A percentile compares a stretch with the other conserved stretches of the same genome.
phyloP scores from a whole-genome alignment of 2,329 filamentous ascomycete species.

The Aspergillus fumigatus region DNA sequence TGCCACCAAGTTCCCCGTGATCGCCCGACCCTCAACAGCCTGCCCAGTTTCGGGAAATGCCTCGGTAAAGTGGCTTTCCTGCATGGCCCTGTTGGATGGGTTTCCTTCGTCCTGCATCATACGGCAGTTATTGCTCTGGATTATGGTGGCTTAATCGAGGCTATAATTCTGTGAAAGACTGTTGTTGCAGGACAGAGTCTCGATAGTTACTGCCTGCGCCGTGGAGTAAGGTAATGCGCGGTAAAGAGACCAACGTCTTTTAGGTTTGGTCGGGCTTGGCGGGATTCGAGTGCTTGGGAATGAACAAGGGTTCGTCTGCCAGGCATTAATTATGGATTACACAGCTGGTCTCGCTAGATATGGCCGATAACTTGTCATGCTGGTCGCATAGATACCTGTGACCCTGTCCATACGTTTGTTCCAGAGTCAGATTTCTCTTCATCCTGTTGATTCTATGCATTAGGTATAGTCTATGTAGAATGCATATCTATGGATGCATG shows the following conservation, averaged over 20 bases:
- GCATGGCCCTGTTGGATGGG: too few species aligned
- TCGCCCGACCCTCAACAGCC: not conserved
- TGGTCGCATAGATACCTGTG: not conserved
- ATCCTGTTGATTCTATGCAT: not conserved
- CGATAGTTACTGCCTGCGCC: not conserved
- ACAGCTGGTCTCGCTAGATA: not conserved
- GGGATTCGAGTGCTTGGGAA: not conserved
- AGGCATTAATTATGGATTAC: too few species aligned
- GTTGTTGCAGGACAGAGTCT: not conserved
- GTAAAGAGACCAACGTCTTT: not conserved
- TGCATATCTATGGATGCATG: not conserved
- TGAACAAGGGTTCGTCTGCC: not conserved
- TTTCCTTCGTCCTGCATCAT: not conserved
- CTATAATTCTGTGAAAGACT: not conserved
- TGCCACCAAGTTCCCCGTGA: not conserved
- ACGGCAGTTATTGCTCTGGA: not conserved
- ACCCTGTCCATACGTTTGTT: not conserved
- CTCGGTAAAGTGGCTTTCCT: not conserved
- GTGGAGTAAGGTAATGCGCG: not conserved
- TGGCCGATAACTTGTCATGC: not conserved
- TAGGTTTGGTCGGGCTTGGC: not conserved
- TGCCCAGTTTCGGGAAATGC: not conserved
- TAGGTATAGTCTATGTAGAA: not conserved
- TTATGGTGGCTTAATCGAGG: not conserved
- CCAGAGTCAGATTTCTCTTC: not conserved